Evolutionary conservation across 2,329 filamentous ascomycete species (phyloP), one percentile per base, ranked within the genome.

Genomic region (Penicillium sp.): DNA sequence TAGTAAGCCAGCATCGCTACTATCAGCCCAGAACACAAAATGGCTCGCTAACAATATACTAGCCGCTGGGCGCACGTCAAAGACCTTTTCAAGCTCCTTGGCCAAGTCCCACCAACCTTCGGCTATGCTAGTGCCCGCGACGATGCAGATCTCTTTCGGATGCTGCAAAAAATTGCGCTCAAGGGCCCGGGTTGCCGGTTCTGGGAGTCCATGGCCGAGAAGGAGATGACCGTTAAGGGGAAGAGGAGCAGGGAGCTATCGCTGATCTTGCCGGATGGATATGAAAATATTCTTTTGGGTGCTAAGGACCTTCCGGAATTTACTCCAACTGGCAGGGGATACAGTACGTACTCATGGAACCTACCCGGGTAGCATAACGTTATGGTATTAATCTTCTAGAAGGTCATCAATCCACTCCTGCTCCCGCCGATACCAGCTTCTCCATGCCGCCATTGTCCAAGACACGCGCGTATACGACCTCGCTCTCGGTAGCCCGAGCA

Each of bases 131-230:
- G 24, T 16, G 22, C 46, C 21, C 46, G 53, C 2, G 35, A 14
- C 1, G 55, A 53, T 5, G 50, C 52, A 8, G 43, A 44, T 14
- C 9, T 62, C 2, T 62, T 59, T 37, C 41, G 50, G 4, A 31
- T 48, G 2, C 37, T 62, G 2, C 14, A 53, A 5, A 35, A n/a
- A 10, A 58, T 62, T 16, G 52, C 57, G 9, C 29, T 35, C 5
- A 45, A 39, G 14, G 21, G 48, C 5, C 59, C 57, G 4, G 48
- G 16, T 5, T 45, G 48, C 1, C 22, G 46, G 4, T 63, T 62
- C 39, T 62, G 61, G 61, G 31, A 58, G 35, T n/a, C 53, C 2
- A 63, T 63, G 61, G 11, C 55, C 6, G 33, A 58, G 2, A 45
- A 54, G 14, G 57, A 62, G 39, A 22, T 22, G 5, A 43, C 45